Conservation (phyloP, 257 asterid species). For the Schizonepeta tenuifolia region DNA sequence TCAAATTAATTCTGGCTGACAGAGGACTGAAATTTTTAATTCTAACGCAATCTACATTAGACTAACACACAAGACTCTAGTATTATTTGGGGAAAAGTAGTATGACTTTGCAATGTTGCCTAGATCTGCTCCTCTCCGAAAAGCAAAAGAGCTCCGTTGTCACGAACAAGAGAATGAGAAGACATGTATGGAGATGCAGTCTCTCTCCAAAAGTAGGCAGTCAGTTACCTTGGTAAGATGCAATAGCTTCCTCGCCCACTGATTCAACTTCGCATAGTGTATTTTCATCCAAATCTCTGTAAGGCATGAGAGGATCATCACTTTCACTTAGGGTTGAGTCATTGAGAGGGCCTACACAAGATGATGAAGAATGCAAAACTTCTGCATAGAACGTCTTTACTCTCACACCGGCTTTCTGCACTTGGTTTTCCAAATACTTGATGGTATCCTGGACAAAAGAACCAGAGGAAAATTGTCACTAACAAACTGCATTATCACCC, state of each 20-base stretch:
- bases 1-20: too few relatives aligned
- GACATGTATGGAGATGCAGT: not conserved
- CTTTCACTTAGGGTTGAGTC: conserved; percentile 14
- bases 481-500: not conserved
- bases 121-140: not conserved
- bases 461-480: not conserved
- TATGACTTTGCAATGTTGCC: not conserved
- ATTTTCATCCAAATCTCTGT: conserved; percentile 35
- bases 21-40: too few relatives aligned
- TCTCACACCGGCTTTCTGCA: conserved; percentile 68
- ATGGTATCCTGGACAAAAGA: conserved; percentile 67
- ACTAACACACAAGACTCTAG: too few relatives aligned
- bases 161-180: too few relatives aligned
- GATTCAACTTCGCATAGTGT: conserved; percentile 31
- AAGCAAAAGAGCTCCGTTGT: too few relatives aligned
- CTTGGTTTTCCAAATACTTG: conserved; percentile 77
- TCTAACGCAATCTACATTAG: not conserved
- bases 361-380: conserved; percentile 57
- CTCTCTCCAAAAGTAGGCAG: conserved; percentile 1
- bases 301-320: conserved; percentile 23
- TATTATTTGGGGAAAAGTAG: too few relatives aligned
- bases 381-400: conserved; percentile 80
- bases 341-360: conserved; percentile 54
- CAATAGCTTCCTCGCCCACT: conserved; percentile 24
- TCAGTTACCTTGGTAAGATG: conserved; percentile 37